phyloP scores from a whole-genome alignment of 2,329 filamentous ascomycete species.

The Exophiala sp. region DNA sequence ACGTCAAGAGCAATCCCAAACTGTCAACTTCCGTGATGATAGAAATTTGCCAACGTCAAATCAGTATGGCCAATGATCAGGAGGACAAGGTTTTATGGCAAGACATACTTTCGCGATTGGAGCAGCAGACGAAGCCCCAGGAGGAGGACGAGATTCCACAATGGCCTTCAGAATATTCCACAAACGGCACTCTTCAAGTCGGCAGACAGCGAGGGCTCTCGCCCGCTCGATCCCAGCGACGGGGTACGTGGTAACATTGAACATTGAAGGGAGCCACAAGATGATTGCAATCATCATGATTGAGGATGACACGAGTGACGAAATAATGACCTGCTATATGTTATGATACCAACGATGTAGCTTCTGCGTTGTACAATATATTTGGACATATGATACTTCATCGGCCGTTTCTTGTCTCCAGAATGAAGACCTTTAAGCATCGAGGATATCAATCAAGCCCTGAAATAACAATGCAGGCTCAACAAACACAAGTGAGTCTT shows the following conservation, averaged over 20 bases:
- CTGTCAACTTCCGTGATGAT: conserved; percentile 13
- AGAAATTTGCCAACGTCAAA: conserved; percentile 21
- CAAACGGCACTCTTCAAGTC: not conserved
- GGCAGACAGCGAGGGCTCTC: not conserved
- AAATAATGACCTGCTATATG: too few relatives aligned
- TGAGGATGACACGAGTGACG: too few relatives aligned
- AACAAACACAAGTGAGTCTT: too few relatives aligned
- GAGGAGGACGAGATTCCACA: not conserved
- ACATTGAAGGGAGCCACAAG: too few relatives aligned
- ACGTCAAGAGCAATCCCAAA: conserved; percentile 9
- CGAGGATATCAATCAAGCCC: too few relatives aligned
- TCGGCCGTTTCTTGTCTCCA: too few relatives aligned
- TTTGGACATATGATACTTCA: too few relatives aligned
- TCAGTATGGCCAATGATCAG: conserved; percentile 18
- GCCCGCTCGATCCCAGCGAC: not conserved
- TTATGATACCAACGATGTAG: too few relatives aligned
- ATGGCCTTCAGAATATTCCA: not conserved
- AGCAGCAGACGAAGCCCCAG: conserved; percentile 15
- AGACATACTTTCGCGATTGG: conserved; percentile 7
- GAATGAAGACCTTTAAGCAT: too few relatives aligned
- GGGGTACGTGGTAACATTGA: conserved; percentile 2
- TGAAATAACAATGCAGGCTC: too few relatives aligned
- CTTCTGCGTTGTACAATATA: too few relatives aligned
- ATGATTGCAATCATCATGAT: too few relatives aligned
- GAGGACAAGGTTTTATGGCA: conserved; percentile 17